Evolutionary conservation across 129 eudicot genomes (phyloP), one percentile per base, ranked within the genome.

Genomic region (Solidago caesia): DNA sequence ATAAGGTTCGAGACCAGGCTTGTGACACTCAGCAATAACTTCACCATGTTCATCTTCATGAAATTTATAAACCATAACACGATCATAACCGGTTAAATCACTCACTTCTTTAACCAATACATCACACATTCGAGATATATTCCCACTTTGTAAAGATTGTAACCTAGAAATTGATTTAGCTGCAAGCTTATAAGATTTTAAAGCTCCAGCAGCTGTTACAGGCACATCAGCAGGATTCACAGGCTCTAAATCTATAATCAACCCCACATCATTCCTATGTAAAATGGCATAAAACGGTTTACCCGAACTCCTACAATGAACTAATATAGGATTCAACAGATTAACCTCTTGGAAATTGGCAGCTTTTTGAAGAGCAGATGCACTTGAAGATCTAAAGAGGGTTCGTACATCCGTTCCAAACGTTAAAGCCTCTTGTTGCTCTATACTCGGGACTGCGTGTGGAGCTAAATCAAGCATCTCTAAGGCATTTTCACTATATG

Each of bases 11-110:
- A 87, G 77, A 9, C 80, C 92, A 26, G 85, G 82, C 69, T 79
- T 83, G 8, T 74, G 77, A 33, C 82, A 80, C 79, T 92, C 97
- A 0, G 97, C 91, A 48, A 92, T 59, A 59, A 92, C 96, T 66
- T 92, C 97, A 33, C 97, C 97, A 29, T 92, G 97, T 71, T 89
- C 93, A 55, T 92, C 97, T 68, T 92, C 97, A 46, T 92, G 97
- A 76, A 92, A 92, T 49, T 92, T 89, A 57, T 92, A 92, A 75
- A 92, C 96, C 97, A 92, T 92, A 41, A 89, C 91, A 3, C 96
- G 87, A 59, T 89, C 97, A 84, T 92, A 92, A 33, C 96, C 93
- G 3, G 88, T 89, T 74, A 92, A 85, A 65, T 85, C 88, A 68
- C 89, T 83, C 75, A 89, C 89, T 74, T 92, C 97, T 55, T 84